Evolutionary conservation across 2,329 filamentous ascomycete species (phyloP), one percentile per base, ranked within the genome.

Genomic region (Aspergillus novofumigatus): DNA sequence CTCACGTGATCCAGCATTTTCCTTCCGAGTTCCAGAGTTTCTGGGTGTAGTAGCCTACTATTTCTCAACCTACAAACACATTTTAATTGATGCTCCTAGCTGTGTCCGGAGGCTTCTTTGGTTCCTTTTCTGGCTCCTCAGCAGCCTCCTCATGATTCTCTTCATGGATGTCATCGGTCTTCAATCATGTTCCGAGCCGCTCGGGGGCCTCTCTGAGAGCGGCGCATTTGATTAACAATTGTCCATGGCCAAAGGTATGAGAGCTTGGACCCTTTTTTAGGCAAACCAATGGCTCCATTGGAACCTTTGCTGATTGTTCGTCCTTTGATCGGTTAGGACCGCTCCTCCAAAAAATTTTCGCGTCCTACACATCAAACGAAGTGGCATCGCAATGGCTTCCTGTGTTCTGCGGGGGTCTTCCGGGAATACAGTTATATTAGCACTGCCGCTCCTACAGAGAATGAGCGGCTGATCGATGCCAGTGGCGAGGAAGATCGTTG

Each of bases 81-180:
- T 51, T 57, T 11, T 21, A 14, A 23, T 45, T 45, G 42, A 45
- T 45, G 44, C 21, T 23, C 21, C 21, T n/a, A 26, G 1, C 23
- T 47, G 23, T 21, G 21, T 23, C 21, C 10, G 44, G 44, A 47
- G 44, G 44, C 44, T 47, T 10, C 47, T 41, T 51, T 50, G 48
- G 49, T 42, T 48, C 60, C 48, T 29, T 25, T 56, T 44, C 48
- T 59, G 54, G 55, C 56, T 58, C 56, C 54, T 44, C 54, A 52
- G 53, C 59, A 54, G 54, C 54, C 54, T 65, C 56, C 59, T 52
- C 59, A 65, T 67, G 65, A 67, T 63, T 56, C 65, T 64, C 59
- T 74, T 74, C 67, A 75, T 75, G 73, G 73, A 75, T 75, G 73
- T 75, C 73, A 75, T 73, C 69, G 61, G 72, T 67, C 65, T 67